Percentiles rank a stretch among this genome's conserved stretches.
These are phyloP conservation scores for Cucumis melo DNA, from an alignment of 306 rosid genomes.

Conservation along the genomic window DNA sequence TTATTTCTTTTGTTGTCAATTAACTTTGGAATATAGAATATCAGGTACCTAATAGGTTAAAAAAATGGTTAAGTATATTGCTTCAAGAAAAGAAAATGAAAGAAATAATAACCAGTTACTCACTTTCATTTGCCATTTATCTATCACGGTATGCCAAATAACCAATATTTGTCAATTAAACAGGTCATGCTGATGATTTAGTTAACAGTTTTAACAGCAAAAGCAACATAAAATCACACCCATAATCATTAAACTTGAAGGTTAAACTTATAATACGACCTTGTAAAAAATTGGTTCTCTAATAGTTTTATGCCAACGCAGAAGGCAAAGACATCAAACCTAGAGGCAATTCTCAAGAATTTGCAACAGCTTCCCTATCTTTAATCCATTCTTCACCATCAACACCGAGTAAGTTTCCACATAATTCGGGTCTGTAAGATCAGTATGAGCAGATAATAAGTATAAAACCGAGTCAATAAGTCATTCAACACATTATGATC, in stretches of 20 bases:
- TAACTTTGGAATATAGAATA: too few relatives aligned
- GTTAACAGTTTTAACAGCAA: not conserved
- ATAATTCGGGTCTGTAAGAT: not conserved
- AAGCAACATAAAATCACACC: not conserved
- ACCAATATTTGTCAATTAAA: not conserved
- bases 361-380: not conserved
- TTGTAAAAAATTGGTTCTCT: not conserved
- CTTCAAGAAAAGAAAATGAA: not conserved
- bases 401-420: not conserved
- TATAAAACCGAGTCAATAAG: not conserved
- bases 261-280: not conserved
- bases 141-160: not conserved
- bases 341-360: not conserved
- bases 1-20: too few relatives aligned
- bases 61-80: not conserved
- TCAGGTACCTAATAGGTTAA: too few relatives aligned
- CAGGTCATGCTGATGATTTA: not conserved
- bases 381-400: not conserved
- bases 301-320: not conserved
- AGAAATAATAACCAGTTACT: too few relatives aligned
- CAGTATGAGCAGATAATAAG: not conserved
- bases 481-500: not conserved
- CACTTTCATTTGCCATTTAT: not conserved
- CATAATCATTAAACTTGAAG: not conserved
- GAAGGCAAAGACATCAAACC: not conserved